Evolutionary conservation across 2,329 filamentous ascomycete genomes (phyloP).

Genomic region (Aspergillus sclerotialis): DNA sequence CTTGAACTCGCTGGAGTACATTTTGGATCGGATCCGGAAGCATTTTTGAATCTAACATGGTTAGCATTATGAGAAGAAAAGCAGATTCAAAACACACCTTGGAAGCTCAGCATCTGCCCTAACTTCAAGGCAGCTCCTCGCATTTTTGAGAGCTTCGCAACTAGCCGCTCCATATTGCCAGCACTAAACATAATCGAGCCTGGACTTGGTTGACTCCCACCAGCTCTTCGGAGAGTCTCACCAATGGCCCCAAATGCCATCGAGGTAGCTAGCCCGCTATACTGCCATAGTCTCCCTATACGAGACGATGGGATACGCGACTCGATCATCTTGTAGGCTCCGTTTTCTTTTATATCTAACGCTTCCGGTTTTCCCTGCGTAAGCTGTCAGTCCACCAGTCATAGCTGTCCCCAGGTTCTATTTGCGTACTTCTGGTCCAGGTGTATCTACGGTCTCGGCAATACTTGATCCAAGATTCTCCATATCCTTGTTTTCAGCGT

Average conservation of each 20-base stretch:
- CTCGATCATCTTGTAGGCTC: constrained; percentile 67
- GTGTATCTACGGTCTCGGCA: constrained; percentile 8
- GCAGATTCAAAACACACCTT: constrained; percentile 43
- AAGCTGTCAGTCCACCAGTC: constrained; percentile 2
- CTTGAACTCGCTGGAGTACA: constrained; percentile 88
- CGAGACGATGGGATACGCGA: constrained; percentile 86
- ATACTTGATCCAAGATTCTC: constrained; percentile 19
- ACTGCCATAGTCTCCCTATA: constrained; percentile 86
- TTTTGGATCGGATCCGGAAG: constrained; percentile 79
- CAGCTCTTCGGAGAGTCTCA: constrained; percentile 73
- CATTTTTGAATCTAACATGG: constrained; percentile 70
- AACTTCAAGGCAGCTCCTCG: constrained; percentile 93
- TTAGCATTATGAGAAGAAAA: constrained; percentile 2
- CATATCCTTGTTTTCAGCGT: constrained; percentile 32
- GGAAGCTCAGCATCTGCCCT: constrained; percentile 97
- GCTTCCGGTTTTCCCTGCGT: constrained; percentile 10
- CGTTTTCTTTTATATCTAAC: constrained; percentile 18
- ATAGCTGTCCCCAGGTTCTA: not conserved
- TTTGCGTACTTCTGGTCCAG: constrained; percentile 6
- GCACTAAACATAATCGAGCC: constrained; percentile 84
- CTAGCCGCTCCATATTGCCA: constrained; percentile 85
- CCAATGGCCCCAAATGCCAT: constrained; percentile 91
- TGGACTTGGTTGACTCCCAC: constrained; percentile 54
- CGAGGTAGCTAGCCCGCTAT: constrained; percentile 82
- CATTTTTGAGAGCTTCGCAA: constrained; percentile 91